Percentiles rank a stretch among this genome's conserved stretches.
phyloP scores from a whole-genome alignment of 192 early-diverging fungal species.

The Diversispora eburnea region DNA sequence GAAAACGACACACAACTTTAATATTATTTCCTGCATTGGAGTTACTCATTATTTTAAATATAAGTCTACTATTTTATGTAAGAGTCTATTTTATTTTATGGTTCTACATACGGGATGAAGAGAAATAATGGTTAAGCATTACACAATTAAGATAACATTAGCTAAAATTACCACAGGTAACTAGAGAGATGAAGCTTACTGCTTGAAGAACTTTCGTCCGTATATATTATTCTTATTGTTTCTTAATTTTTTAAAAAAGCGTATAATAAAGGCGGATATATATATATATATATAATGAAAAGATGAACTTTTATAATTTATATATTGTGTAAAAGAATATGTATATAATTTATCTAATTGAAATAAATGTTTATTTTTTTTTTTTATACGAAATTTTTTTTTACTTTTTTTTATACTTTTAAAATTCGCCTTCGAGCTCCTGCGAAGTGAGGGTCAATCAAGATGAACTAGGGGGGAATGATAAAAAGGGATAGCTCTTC shows the following conservation, averaged over 20 bases:
- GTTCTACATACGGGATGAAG: neutral
- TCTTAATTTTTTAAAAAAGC: neutral
- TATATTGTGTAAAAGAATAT: neutral
- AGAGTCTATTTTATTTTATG: neutral
- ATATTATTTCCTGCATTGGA: slow-evolving; percentile 66
- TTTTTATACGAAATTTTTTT: neutral
- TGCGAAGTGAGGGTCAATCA: slow-evolving; percentile 9
- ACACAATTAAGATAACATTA: too few species aligned
- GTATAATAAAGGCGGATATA: neutral
- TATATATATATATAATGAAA: neutral
- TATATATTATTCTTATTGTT: slow-evolving; percentile 8
- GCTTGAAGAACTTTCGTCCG: neutral
- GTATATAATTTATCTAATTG: neutral
- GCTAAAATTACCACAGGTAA: neutral
- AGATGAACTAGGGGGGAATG: neutral
- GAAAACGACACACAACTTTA: slow-evolving; percentile 95
- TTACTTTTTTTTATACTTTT: slow-evolving; percentile 1
- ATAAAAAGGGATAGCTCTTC: slow-evolving; percentile 1
- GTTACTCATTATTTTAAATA: neutral
- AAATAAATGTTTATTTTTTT: neutral
- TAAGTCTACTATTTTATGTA: neutral
- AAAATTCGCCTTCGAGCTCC: slow-evolving; percentile 10
- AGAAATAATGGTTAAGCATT: neutral
- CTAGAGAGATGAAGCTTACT: slow-evolving; percentile 1
- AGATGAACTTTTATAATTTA: neutral